Evolutionary conservation across 345 rosid species (phyloP).

Genomic region (Jatropha curcas): DNA sequence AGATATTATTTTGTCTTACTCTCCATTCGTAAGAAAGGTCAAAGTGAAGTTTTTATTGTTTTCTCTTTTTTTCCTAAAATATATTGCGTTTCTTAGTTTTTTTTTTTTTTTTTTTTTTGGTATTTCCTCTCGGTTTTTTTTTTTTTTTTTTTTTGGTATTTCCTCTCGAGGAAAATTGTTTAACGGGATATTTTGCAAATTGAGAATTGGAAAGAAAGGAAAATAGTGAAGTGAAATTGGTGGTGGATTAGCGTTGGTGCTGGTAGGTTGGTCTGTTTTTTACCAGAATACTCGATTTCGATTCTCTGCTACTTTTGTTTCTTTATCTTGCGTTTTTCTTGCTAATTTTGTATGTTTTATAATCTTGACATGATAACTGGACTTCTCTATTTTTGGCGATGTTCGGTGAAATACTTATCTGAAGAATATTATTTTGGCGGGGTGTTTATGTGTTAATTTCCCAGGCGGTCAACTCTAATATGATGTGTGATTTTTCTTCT

Average conservation of each 20-base stretch:
- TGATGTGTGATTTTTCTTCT: conserved; percentile 16
- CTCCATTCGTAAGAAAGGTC: too few species aligned
- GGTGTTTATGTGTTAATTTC: not conserved
- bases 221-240: conserved; percentile 7
- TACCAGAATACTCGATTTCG: not conserved
- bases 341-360: not conserved
- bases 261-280: conserved; percentile 14
- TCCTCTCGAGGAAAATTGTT: not conserved
- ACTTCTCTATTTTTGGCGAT: not conserved
- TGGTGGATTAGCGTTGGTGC: not conserved
- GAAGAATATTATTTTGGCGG: not conserved
- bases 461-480: not conserved
- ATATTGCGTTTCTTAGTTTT: too few species aligned
- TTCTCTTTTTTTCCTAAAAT: too few species aligned
- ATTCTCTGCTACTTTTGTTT: not conserved
- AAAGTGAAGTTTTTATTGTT: too few species aligned
- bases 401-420: not conserved
- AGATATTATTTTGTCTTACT: too few species aligned
- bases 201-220: not conserved
- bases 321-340: too few species aligned
- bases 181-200: not conserved
- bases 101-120: not conserved
- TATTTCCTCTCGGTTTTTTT: not conserved
- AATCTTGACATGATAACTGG: not conserved
- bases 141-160: not conserved